Evolutionary conservation across 768 basidiomycete species (phyloP).

Genomic region (Lactarius tabidus): DNA sequence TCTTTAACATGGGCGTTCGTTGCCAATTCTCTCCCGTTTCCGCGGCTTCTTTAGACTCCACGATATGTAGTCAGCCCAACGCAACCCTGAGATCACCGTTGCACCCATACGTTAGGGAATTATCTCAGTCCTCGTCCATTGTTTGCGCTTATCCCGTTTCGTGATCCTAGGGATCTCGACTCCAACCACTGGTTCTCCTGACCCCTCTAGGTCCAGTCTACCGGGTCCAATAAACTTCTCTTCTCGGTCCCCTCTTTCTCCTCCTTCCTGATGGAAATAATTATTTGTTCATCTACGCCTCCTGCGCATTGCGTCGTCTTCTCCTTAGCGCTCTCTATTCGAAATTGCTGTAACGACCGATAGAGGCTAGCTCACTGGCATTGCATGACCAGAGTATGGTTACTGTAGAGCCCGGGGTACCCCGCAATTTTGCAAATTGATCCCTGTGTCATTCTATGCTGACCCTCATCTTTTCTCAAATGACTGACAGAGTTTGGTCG

Average conservation of each 20-base stretch:
- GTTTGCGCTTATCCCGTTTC: slow-evolving; percentile 18
- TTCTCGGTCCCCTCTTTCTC: slow-evolving; percentile 24
- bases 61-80: slow-evolving; percentile 21
- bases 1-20: slow-evolving; percentile 23
- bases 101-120: slow-evolving; percentile 10
- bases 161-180: slow-evolving; percentile 21
- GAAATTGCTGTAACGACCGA: slow-evolving; percentile 13
- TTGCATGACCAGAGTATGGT: not conserved
- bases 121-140: slow-evolving; percentile 10
- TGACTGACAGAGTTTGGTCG: not conserved
- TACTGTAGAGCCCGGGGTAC: slow-evolving; percentile 7
- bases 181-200: slow-evolving; percentile 18
- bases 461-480: not conserved
- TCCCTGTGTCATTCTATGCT: slow-evolving; percentile 16
- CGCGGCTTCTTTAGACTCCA: slow-evolving; percentile 22
- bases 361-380: slow-evolving; percentile 16
- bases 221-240: slow-evolving; percentile 24
- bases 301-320: slow-evolving; percentile 21
- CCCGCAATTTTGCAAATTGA: slow-evolving; percentile 18
- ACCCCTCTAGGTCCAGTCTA: slow-evolving; percentile 23
- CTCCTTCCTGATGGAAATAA: slow-evolving; percentile 28
- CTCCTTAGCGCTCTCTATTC: slow-evolving; percentile 14
- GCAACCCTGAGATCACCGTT: slow-evolving; percentile 25
- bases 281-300: slow-evolving; percentile 26
- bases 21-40: slow-evolving; percentile 17